These are phyloP conservation scores for Adansonia madagascariensis DNA, from an alignment of 441 rosid species.

Conservation along the genomic window DNA sequence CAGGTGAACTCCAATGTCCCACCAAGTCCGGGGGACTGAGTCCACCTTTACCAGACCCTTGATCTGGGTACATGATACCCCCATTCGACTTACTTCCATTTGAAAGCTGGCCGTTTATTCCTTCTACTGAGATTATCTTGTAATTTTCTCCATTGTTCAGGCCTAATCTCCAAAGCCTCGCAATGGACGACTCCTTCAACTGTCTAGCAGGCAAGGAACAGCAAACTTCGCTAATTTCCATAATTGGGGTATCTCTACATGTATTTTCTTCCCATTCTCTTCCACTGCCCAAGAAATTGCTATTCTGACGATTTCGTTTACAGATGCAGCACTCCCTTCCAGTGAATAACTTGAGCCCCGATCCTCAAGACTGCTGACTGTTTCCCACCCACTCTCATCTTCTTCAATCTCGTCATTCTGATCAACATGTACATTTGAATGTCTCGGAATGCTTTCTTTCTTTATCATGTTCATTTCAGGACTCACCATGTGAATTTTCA, in stretches of 20 bases:
- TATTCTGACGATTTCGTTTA: slow-evolving; percentile 52
- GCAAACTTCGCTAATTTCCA: slow-evolving; percentile 71
- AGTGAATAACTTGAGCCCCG: slow-evolving; percentile 86
- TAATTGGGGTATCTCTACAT: slow-evolving; percentile 50
- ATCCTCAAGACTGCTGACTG: slow-evolving; percentile 82
- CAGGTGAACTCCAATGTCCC: slow-evolving; percentile 87
- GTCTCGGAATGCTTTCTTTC: slow-evolving; percentile 44
- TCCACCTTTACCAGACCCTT: slow-evolving; percentile 59
- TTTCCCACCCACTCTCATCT: slow-evolving; percentile 93
- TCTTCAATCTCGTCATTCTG: slow-evolving; percentile 65
- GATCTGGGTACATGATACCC: slow-evolving; percentile 55
- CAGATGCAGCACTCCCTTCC: slow-evolving; percentile 67
- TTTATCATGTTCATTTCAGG: slow-evolving; percentile 45
- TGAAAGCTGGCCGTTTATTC: slow-evolving; percentile 35
- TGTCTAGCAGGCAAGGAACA: slow-evolving; percentile 52
- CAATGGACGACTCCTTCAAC: slow-evolving; percentile 69
- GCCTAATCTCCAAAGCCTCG: slow-evolving; percentile 76
- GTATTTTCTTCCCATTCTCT: slow-evolving; percentile 22
- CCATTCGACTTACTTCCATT: slow-evolving; percentile 68
- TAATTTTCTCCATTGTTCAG: slow-evolving; percentile 54
- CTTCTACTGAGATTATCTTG: slow-evolving; percentile 40
- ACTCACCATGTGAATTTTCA: slow-evolving; percentile 38
- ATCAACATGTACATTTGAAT: slow-evolving; percentile 42
- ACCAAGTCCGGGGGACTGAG: slow-evolving; percentile 58
- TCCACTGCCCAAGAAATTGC: slow-evolving; percentile 58